phyloP scores from a whole-genome alignment of 1,284 basidiomycete species.

The Wallemia ichthyophaga region DNA sequence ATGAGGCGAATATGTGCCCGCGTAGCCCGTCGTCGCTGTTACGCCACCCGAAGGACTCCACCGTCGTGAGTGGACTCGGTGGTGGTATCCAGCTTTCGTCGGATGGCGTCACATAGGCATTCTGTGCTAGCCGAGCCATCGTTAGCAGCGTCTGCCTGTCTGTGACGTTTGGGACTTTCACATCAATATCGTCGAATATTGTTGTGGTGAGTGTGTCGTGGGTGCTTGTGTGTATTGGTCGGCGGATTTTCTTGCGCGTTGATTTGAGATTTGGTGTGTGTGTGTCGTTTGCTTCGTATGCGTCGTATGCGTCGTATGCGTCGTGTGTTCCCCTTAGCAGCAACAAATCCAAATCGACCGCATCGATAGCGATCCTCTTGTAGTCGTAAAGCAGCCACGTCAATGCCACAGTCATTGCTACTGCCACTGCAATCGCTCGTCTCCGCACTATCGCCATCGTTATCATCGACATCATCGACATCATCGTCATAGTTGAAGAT shows the following conservation, averaged over 20 bases:
- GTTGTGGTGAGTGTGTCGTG: not conserved
- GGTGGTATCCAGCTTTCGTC: not conserved
- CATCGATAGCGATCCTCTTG: too few species aligned
- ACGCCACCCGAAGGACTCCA: constrained; percentile 54
- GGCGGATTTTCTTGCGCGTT: not conserved
- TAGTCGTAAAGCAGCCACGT: too few species aligned
- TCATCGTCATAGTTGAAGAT: too few species aligned
- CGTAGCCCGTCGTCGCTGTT: constrained; percentile 57
- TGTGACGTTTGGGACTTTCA: constrained; percentile 24
- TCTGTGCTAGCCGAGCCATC: constrained; percentile 79
- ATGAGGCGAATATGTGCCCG: constrained; percentile 35
- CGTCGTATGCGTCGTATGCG: too few species aligned
- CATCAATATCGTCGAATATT: not conserved
- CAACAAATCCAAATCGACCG: too few species aligned
- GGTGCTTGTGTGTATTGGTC: not conserved
- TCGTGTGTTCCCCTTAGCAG: too few species aligned
- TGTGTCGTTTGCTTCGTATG: too few species aligned
- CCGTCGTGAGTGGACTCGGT: not conserved
- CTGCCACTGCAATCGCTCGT: too few species aligned
- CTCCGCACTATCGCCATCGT: too few species aligned
- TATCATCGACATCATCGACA: too few species aligned
- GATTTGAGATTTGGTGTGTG: not conserved
- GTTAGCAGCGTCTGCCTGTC: constrained; percentile 43
- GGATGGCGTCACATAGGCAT: constrained; percentile 35
- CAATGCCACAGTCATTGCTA: too few species aligned